Evolutionary conservation across 176 grass and related monocot genomes (phyloP).

Genomic region (Musa beccarii): DNA sequence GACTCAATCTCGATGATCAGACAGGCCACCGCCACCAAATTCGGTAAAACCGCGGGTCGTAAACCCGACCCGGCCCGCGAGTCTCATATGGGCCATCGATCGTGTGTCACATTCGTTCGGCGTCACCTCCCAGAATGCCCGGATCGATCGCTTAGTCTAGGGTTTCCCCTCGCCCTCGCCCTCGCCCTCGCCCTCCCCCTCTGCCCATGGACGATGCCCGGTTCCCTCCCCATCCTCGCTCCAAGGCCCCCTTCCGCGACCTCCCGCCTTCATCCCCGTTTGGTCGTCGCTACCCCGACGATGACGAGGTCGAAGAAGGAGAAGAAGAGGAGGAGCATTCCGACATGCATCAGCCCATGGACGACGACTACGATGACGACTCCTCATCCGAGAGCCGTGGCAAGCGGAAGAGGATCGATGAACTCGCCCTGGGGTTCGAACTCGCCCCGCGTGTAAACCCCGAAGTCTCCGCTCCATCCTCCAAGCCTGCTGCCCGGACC

Average conservation of each 20-base stretch:
- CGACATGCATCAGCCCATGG: background rate
- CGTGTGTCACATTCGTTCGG: too few relatives aligned
- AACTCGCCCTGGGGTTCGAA: slow-evolving; percentile 52
- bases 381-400: slow-evolving; percentile 1
- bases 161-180: too few relatives aligned
- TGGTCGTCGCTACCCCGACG: background rate
- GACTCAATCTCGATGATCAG: too few relatives aligned
- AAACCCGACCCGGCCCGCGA: too few relatives aligned
- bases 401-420: slow-evolving; percentile 26
- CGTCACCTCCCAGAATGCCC: too few relatives aligned
- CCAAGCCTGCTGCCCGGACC: background rate
- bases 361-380: background rate
- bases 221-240: slow-evolving; percentile 5
- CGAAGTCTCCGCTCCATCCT: background rate
- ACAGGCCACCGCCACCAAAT: too few relatives aligned
- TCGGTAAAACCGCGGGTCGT: too few relatives aligned
- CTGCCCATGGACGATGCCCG: slow-evolving; percentile 25
- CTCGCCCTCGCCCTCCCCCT: too few relatives aligned
- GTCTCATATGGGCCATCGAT: too few relatives aligned
- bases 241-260: slow-evolving; percentile 34
- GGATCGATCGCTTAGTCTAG: too few relatives aligned
- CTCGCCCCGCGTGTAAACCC: slow-evolving; percentile 46
- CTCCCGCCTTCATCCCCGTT: background rate
- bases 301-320: background rate
- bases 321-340: background rate